Conservation (phyloP, 2,329 filamentous ascomycete genomes). For the Cryphonectria nitschkei region DNA sequence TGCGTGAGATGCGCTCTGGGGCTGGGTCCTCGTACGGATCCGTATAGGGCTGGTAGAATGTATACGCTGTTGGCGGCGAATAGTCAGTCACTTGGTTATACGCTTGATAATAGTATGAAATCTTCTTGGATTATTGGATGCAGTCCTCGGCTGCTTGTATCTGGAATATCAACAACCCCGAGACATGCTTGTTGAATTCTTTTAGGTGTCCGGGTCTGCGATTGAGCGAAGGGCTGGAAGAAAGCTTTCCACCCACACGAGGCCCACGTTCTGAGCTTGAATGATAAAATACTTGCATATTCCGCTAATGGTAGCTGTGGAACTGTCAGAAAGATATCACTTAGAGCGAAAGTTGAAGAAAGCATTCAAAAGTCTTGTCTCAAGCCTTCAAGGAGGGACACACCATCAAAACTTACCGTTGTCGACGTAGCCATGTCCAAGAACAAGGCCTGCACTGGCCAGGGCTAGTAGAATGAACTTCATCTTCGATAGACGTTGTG, state of each 20-base stretch:
- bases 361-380: neutral
- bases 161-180: too few relatives aligned
- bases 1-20: slow-evolving; percentile 11
- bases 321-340: neutral
- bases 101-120: neutral
- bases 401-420: neutral
- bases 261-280: neutral
- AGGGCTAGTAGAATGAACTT: slow-evolving; percentile 1
- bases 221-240: neutral
- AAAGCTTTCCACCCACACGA: too few relatives aligned
- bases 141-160: too few relatives aligned
- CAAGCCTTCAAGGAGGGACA: neutral
- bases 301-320: slow-evolving; percentile 5
- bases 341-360: too few relatives aligned
- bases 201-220: neutral
- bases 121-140: too few relatives aligned
- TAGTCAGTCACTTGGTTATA: neutral
- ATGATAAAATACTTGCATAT: neutral
- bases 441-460: neutral
- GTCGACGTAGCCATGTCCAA: slow-evolving; percentile 14
- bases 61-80: neutral
- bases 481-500: neutral
- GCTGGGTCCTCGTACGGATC: slow-evolving; percentile 25
- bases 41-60: neutral
- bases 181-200: neutral